phyloP scores from a whole-genome alignment of 2,329 filamentous ascomycete species.

The Apiospora sp. region DNA sequence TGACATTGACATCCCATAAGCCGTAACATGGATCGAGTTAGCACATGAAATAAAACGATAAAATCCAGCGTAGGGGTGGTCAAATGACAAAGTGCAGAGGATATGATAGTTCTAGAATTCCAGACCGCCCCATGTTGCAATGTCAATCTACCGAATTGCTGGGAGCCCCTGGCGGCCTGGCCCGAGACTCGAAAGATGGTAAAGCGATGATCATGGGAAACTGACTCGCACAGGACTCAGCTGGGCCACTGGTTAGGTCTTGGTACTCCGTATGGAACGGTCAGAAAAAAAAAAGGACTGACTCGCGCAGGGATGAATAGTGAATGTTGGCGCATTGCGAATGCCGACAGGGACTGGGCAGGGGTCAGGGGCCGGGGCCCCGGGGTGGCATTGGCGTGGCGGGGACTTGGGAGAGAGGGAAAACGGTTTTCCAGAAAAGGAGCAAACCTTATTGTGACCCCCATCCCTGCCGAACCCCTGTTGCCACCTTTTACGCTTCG shows the following conservation, averaged over 20 bases:
- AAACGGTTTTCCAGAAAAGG: background rate
- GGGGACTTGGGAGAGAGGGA: background rate
- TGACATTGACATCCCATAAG: constrained; percentile 11
- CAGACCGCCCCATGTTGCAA: too few species aligned
- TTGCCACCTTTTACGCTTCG: background rate
- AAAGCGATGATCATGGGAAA: too few species aligned
- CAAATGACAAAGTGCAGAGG: background rate
- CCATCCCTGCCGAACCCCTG: background rate
- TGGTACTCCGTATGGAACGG: too few species aligned
- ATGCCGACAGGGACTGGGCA: background rate
- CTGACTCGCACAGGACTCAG: too few species aligned
- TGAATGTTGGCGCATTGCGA: too few species aligned
- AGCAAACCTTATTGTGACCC: background rate
- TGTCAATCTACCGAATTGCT: background rate
- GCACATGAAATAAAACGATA: background rate
- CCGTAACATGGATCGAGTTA: background rate
- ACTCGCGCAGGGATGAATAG: background rate
- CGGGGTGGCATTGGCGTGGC: background rate
- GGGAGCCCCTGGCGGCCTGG: too few species aligned
- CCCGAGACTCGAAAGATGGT: background rate
- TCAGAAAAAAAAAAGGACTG: background rate
- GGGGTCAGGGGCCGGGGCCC: background rate
- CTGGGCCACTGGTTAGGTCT: too few species aligned
- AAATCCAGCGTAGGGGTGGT: background rate
- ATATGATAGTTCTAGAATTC: background rate